Evolutionary conservation across 73 alveolate genomes (phyloP), one percentile per base, ranked within the genome.

Genomic region (Paramecium pentaurelia): DNA sequence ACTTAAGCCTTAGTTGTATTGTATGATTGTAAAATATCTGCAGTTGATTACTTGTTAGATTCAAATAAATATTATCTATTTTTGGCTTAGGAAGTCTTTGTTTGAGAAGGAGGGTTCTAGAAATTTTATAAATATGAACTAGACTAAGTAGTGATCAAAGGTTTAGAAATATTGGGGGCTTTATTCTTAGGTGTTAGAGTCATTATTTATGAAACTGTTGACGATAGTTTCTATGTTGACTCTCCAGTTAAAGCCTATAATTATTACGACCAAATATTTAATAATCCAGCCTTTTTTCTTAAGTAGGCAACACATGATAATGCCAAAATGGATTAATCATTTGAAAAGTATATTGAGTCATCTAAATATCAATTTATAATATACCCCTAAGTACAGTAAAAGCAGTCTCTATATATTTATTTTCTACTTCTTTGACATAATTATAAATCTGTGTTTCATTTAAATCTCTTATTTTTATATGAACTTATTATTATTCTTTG

Each of bases 221-320:
- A 40, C 45, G 91, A 80, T 9, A 80, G 1, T 42, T 80, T 80
- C n/a, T 80, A 80, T 3, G 77, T 42, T 6, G 91, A 49, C 32
- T 32, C 47, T 45, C 75, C 75, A 22, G 91, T 80, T 45, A 80
- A 22, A 25, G 45, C 30, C 32, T 80, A 22, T 80, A 80, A 49
- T 80, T 80, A 80, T 80, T 80, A 47, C 11, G 91, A 80, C 91
- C 89, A 77, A 20, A 77, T 77, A 42, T 77, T 77, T 77, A 77
- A 18, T 22, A 77, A 32, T 20, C 89, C 89, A 20, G 89, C 64
- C 42, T 77, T 77, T 80, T 80, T 80, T 20, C 75, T 40, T 44
- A 80, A 22, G 73, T 44, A 80, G 6, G 91, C 77, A 8, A 80
- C 77, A 80, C 91, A 80, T 14, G 91, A 42, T 6, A 44, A n/a